Base-by-base conservation (phyloP, 129 eudicot species). In the Ambrosia trifida region DNA sequence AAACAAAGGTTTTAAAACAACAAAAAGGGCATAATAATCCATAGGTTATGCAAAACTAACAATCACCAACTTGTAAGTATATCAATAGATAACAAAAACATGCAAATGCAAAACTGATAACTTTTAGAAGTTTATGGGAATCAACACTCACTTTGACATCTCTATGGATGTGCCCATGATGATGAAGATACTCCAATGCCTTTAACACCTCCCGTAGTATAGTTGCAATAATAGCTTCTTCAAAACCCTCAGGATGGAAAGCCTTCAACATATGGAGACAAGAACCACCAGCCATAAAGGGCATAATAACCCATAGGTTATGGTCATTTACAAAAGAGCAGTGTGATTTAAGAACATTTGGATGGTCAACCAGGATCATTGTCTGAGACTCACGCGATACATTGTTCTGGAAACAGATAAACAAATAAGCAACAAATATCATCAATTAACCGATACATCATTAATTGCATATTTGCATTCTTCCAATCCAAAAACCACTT, bases 241-340 rank as follows among this genome's bases (percentile, higher is more conserved):
- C 80, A 69, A 84, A 80, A 28, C 88, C 88, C 71, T 84, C 82
- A 36, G 82, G 81, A 59, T 76, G 69, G 13, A 74, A 79, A 46
- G 83, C 79, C 66, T 80, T 84, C 64, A 84, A 45, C 20, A 84
- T 67, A 65, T 86, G 91, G 18, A 83, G 85, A 70, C 87, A 86
- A 46, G 91, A 86, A 33, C 91, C 91, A 17, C 87, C 91, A 32
- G 87, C 81, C 87, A 86, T 86, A 45, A 76, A 86, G 10, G 91
- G 91, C 91, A 83, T 86, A 53, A 86, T 85, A 38, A 86, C 87
- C 91, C 91, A 86, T 32, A 83, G 58, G 69, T 77, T 80, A 50
- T 83, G 88, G 35, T 76, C 82, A 54, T 65, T 60, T 19, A 83
- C 82, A 33, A 83, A 83, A 3, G 88, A 83, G 56, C 84, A 80